Percentiles rank a stretch among this genome's conserved stretches.
phyloP scores from a whole-genome alignment of 495 filamentous ascomycete genomes.

The Talaromyces liani region DNA sequence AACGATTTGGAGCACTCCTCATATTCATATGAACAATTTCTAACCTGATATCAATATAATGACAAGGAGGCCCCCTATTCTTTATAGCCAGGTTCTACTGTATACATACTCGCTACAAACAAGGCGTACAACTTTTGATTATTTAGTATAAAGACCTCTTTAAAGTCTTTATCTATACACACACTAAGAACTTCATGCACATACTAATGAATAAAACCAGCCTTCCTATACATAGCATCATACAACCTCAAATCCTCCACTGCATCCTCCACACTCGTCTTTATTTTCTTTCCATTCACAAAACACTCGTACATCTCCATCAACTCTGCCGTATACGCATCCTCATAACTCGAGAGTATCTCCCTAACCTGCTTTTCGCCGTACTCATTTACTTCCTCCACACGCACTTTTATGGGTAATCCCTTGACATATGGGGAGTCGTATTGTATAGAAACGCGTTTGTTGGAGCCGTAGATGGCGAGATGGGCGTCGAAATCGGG shows the following conservation, averaged over 20 bases:
- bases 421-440: constrained; percentile 45
- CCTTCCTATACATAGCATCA: constrained; percentile 8
- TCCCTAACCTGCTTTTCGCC: constrained; percentile 26
- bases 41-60: no score
- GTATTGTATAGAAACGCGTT: constrained; percentile 39
- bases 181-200: not conserved
- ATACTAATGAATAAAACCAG: not conserved
- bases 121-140: no score
- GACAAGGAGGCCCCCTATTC: no score
- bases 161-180: no score
- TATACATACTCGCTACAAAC: no score
- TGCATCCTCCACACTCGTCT: constrained; percentile 45
- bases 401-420: constrained; percentile 37
- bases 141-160: no score
- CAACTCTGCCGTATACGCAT: constrained; percentile 45
- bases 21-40: no score
- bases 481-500: constrained; percentile 51
- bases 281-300: constrained; percentile 27
- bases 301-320: constrained; percentile 40
- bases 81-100: no score
- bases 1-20: no score
- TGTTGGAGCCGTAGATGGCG: constrained; percentile 42
- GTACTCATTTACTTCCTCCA: constrained; percentile 36
- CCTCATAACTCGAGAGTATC: constrained; percentile 38
- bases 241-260: constrained; percentile 37